phyloP scores from a whole-genome alignment of 768 basidiomycete genomes.

The Psilocybe sp. region DNA sequence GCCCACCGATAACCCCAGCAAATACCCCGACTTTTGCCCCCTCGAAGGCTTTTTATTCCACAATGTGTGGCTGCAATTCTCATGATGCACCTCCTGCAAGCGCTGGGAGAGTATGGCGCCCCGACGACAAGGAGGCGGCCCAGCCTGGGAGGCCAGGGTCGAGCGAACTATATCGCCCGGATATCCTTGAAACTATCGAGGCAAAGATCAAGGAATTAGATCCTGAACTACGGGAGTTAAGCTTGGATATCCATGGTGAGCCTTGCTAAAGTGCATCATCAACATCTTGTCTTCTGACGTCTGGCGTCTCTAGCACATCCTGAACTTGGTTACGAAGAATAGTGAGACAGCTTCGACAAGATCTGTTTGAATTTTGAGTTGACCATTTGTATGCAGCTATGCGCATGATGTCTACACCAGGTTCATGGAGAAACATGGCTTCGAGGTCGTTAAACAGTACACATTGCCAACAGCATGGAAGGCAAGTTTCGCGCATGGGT shows the following conservation, averaged over 20 bases:
- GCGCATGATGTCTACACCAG: constrained; percentile 69
- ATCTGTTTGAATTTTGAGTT: background rate
- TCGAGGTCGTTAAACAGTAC: constrained; percentile 58
- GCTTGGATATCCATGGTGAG: constrained; percentile 71
- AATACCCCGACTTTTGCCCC: constrained; percentile 5
- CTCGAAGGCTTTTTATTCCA: background rate
- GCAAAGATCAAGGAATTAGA: constrained; percentile 50
- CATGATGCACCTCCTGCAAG: constrained; percentile 10
- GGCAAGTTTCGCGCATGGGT: constrained; percentile 62
- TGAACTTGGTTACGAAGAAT: constrained; percentile 67
- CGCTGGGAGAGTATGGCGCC: constrained; percentile 38
- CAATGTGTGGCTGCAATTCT: constrained; percentile 21
- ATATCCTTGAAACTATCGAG: constrained; percentile 62
- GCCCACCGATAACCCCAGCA: constrained; percentile 18
- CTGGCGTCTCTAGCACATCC: constrained; percentile 51
- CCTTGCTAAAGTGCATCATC: background rate
- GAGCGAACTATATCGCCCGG: constrained; percentile 46
- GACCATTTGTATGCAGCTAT: constrained; percentile 35
- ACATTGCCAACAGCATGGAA: constrained; percentile 74
- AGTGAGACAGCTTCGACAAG: constrained; percentile 33
- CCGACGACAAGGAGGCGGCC: constrained; percentile 28
- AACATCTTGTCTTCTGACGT: background rate
- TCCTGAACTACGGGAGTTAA: constrained; percentile 53
- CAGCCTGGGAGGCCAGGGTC: constrained; percentile 28
- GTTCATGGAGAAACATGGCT: constrained; percentile 67